These are phyloP conservation scores for Celoporthe dispersa DNA, from an alignment of 2,329 filamentous ascomycete genomes.

Conservation along the genomic window DNA sequence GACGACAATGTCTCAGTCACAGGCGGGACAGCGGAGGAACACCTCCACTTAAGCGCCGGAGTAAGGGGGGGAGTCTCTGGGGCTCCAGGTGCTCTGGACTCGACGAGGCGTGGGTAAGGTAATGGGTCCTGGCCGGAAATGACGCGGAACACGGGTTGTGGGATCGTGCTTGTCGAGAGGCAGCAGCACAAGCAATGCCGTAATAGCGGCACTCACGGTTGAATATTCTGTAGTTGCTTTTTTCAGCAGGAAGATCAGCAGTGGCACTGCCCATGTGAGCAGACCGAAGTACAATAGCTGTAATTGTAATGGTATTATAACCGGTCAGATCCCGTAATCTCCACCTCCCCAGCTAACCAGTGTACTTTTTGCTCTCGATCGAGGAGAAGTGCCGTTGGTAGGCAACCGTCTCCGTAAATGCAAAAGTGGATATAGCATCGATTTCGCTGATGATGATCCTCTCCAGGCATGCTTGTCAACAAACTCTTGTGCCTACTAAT, in stretches of 20 bases:
- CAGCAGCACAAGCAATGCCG: not conserved
- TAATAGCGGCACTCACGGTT: not conserved
- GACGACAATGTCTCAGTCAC: not conserved
- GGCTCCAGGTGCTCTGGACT: not conserved
- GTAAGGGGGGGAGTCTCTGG: not conserved
- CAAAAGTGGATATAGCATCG: not conserved
- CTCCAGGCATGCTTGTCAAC: not conserved
- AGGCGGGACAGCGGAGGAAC: not conserved
- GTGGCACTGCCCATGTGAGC: not conserved
- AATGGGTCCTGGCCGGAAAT: not conserved
- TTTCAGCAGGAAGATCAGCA: not conserved
- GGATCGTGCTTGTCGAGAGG: not conserved
- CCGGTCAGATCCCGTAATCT: not conserved
- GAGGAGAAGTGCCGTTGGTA: not conserved
- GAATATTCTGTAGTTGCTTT: not conserved
- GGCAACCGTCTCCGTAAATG: too few species aligned
- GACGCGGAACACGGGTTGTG: not conserved
- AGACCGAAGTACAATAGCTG: not conserved
- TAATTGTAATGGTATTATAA: not conserved
- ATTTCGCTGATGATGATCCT: not conserved
- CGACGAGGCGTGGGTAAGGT: not conserved
- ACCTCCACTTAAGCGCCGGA: not conserved
- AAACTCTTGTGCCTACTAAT: not conserved
- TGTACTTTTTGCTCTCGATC: too few species aligned
- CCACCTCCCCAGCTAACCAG: not conserved